Evolutionary conservation across 805 yeast species (phyloP).

Genomic region (Candida pini): DNA sequence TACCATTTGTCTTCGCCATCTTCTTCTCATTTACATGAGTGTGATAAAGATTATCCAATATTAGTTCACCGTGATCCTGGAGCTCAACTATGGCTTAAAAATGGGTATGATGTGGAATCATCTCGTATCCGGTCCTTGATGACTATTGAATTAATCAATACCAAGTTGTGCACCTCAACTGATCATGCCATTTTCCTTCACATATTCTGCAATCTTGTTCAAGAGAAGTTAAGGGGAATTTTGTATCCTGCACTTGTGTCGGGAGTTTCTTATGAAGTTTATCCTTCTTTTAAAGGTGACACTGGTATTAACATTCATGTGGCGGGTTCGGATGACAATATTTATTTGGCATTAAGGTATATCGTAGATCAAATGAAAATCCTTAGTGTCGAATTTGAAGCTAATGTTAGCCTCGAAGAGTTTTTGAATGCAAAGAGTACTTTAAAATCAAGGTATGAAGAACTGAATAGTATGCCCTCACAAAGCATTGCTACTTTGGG

Average conservation of each 20-base stretch:
- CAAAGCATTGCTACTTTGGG: conserved; percentile 46
- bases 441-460: conserved; percentile 42
- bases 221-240: conserved; percentile 30
- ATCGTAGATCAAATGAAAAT: conserved; percentile 30
- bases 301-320: conserved; percentile 47
- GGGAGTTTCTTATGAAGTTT: conserved; percentile 52
- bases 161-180: conserved; percentile 29
- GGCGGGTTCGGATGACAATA: conserved; percentile 45
- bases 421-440: conserved; percentile 43
- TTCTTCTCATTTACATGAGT: conserved; percentile 19
- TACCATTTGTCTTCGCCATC: conserved; percentile 24
- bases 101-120: conserved; percentile 26
- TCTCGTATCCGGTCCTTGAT: conserved; percentile 32
- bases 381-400: conserved; percentile 11
- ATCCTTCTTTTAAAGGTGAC: conserved; percentile 50
- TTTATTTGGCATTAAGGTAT: conserved; percentile 28
- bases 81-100: conserved; percentile 50
- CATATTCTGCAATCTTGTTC: conserved; percentile 44
- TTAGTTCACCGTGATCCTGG: conserved; percentile 29
- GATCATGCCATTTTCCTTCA: conserved; percentile 44
- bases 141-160: conserved; percentile 40
- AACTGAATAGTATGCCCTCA: conserved; percentile 38
- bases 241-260: conserved; percentile 52
- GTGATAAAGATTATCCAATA: conserved; percentile 31
- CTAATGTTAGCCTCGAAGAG: conserved; percentile 24